Base-by-base conservation (phyloP, 2,329 filamentous ascomycete genomes). In the Sclerotinia trifoliorum region DNA sequence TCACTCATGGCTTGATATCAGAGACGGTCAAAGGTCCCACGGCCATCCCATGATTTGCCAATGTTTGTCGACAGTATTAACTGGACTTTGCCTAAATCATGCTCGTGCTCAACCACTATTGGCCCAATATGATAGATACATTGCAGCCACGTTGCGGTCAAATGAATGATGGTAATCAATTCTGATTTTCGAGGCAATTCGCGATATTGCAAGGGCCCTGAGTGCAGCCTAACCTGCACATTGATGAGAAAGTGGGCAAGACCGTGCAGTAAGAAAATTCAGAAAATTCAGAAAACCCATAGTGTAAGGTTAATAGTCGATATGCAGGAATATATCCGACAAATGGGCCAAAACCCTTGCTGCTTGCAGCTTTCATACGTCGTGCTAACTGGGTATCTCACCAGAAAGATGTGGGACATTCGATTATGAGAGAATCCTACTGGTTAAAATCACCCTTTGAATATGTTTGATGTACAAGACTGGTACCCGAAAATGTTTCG, bases 101-200 rank as follows among this genome's bases (percentile, higher is more conserved):
- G 67, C 68, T 76, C 73, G 73, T 74, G 75, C 74, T 73, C 68
- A 54, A 26, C 58, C 67, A 66, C 70, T 71, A 77, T 77, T 77
- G 74, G 75, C 68, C 46, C 52, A 35, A 52, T 35, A 66, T 66
- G 63, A 66, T 63, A 72, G 32, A 10, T 39, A 39, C 57, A 74
- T 68, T 74, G 68, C 72, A 70, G 75, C 76, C 76, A 77, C 76
- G 73, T 77, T 70, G 74, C 72, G 71, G 65, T 62, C 68, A 54
- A 73, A 65, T 71, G 71, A 71, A 55, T 65, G 68, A 65, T 66
- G 62, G 19, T 29, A 64, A 48, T 61, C 70, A 66, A 72, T 35
- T 70, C 65, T n/a, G n/a, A n/a, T n/a, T n/a, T 70, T 62, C 69
- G 68, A 61, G 54, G 64, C 46, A 52, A 54, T 64, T 65, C 70